Evolutionary conservation across 2,329 filamentous ascomycete genomes (phyloP), one percentile per base, ranked within the genome.

Genomic region (Diaporthe velutina): DNA sequence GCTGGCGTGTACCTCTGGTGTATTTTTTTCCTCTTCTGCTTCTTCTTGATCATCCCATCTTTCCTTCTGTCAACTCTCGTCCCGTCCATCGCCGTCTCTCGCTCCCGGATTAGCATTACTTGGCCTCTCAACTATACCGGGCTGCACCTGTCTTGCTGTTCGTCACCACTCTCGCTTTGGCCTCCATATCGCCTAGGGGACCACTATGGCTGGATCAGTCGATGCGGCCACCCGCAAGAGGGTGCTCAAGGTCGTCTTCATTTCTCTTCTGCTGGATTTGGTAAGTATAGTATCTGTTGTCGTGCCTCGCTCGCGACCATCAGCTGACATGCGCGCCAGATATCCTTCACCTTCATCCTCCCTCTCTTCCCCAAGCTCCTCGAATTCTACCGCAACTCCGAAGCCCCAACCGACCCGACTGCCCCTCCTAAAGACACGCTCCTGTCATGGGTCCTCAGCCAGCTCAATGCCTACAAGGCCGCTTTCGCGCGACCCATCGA

Each of bases 311-410:
- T 58, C 15, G 77, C 70, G 33, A 5, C 25, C 50, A 70, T 72
- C 78, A 58, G 74, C 72, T 54, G 58, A 60, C 40, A 74, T 66
- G 38, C 48, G 12, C 28, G 42, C 45, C 77, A 98, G 96, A 95
- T 98, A 80, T 98, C 96, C 73, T 99, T 99, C 84, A 99, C 97
- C 40, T 98, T 99, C 83, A 98, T 98, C 82, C 93, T 99, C 12
- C 97, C 97, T 0, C 91, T 99, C 48, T 99, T 98, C 83, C 97
- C 96, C 10, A 96, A 95, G 74, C 93, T 99, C 58, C 93, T 98
- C 84, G 94, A 97, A 80, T 98, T 98, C 90, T 99, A 98, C 87
- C 94, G 95, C 85, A 93, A 95, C 82, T 91, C 92, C 84, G 96
- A 98, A 84, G 89, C 90, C 54, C 85, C 88, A 33, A 80, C 86